Conservation (phyloP, 73 alveolate genomes). For the Tetrahymena thermophila region DNA sequence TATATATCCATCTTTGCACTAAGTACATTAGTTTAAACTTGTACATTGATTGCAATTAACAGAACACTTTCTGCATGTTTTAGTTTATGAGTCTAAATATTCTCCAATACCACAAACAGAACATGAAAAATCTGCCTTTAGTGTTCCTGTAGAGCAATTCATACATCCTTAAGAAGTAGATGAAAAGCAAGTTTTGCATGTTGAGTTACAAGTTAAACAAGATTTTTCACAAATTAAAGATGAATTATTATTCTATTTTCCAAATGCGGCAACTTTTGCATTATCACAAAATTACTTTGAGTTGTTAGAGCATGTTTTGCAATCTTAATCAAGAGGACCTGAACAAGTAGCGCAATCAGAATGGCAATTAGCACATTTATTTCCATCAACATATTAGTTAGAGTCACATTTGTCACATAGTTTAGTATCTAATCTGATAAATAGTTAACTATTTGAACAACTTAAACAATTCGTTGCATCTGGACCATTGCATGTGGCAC, state of each 20-base stretch:
- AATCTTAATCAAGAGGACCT: background rate
- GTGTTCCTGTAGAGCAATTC: background rate
- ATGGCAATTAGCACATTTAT: background rate
- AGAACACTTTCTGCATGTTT: background rate
- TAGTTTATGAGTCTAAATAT: background rate
- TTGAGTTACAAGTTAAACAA: background rate
- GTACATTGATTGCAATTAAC: background rate
- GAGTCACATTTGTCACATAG: background rate
- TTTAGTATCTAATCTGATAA: background rate
- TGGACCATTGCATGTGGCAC: background rate
- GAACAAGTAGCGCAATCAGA: background rate
- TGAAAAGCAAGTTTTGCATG: background rate
- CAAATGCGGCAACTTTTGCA: background rate
- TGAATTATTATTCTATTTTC: background rate
- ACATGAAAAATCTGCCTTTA: background rate
- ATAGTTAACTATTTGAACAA: background rate
- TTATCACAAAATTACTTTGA: background rate
- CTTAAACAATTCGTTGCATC: background rate
- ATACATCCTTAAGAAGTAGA: background rate
- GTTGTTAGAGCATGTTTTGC: background rate
- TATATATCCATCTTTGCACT: background rate
- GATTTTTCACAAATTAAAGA: background rate
- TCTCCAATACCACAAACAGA: background rate
- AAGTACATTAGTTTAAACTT: background rate
- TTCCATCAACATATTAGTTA: background rate